These are phyloP conservation scores for Neospermospora avenae DNA, from an alignment of 2,329 filamentous ascomycete genomes.

Conservation along the genomic window DNA sequence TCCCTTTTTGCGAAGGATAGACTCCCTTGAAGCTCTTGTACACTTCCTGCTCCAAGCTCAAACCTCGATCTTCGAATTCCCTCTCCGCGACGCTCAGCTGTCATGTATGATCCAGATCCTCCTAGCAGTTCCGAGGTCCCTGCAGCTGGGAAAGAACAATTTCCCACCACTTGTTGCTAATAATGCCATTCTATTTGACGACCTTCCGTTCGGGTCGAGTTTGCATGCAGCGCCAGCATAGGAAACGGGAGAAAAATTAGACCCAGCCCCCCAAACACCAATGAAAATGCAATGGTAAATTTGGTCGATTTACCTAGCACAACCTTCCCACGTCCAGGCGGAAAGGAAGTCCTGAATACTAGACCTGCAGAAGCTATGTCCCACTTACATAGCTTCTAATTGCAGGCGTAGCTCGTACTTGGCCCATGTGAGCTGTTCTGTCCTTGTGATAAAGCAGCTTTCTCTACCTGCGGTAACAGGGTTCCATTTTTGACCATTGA, in stretches of 20 bases:
- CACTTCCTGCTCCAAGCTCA: neutral
- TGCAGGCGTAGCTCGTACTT: neutral
- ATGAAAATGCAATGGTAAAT: neutral
- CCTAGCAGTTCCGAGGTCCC: neutral
- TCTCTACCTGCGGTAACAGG: neutral
- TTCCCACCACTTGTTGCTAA: no score
- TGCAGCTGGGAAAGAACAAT: neutral
- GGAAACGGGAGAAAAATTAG: neutral
- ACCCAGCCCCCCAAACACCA: neutral
- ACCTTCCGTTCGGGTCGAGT: neutral
- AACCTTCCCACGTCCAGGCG: no score
- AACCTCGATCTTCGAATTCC: neutral
- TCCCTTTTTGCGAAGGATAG: neutral
- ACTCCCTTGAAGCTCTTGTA: neutral
- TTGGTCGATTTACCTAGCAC: neutral
- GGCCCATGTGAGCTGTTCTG: neutral
- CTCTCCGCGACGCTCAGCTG: neutral
- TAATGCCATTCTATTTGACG: neutral
- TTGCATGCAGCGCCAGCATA: neutral
- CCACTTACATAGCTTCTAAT: neutral
- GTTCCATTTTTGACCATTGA: neutral
- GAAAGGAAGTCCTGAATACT: no score
- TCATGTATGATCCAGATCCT: neutral
- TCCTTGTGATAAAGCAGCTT: neutral
- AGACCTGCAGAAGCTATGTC: neutral